Evolutionary conservation across 2,329 filamentous ascomycete genomes (phyloP), one percentile per base, ranked within the genome.

Genomic region (Phialophora expanda): DNA sequence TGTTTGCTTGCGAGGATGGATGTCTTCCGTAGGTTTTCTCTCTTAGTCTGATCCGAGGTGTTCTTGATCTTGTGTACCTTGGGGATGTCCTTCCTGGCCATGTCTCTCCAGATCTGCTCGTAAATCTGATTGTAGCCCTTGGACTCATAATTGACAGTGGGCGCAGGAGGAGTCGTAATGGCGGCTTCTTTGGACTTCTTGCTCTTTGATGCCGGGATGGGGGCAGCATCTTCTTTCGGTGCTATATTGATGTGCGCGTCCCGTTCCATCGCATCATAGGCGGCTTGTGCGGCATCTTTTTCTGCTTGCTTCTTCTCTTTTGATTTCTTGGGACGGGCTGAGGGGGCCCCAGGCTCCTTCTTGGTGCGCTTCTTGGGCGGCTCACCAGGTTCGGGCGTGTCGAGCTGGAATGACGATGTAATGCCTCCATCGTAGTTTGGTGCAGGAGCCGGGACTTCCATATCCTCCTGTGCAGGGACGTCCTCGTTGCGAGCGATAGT

Each of bases 61-160:
- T 89, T 87, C 63, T 96, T 96, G 76, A 97, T 85, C 71, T 95
- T 92, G 76, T 88, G 93, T 0, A 96, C 91, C 81, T 97, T 98
- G 74, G 90, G 91, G 67, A 97, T 90, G 76, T 97, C 93, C 76
- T 97, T 97, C 67, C 92, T 89, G 2, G 94, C 92, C 73, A 99
- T 88, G 75, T 99, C 95, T 70, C 94, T 90, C 89, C 92, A 96
- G 71, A 98, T 98, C 77, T 97, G 93, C 74, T 97, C 93, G 77
- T 97, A 97, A 65, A 99, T 94, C 77, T 96, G 93, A 74, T 96
- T 93, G 81, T 96, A 99, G 20, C 91, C 93, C 76, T 97, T 96
- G 58, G 93, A 95, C 71, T 91, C 89, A 78, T 91, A 95, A 66
- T 85, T 85, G 66, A 87, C 85, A 66, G 89, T 85, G 24, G 86